Evolutionary conservation across 108 stramenopile species (phyloP).

Genomic region (Fistulifera pelliculosa): DNA sequence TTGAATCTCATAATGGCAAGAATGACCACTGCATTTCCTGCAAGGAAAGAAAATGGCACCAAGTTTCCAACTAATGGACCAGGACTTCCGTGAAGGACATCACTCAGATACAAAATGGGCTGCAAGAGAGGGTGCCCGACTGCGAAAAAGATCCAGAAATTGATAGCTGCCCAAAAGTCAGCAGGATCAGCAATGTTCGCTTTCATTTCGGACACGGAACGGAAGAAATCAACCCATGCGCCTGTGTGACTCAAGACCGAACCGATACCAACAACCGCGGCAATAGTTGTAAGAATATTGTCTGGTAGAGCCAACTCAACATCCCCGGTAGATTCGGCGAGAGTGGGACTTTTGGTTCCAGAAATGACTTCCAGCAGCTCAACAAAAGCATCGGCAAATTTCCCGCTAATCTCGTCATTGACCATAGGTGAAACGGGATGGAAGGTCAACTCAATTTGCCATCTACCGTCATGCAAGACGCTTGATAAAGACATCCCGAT

Average conservation of each 20-base stretch:
- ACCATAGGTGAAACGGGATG: conserved; percentile 73
- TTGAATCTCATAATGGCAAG: conserved; percentile 52
- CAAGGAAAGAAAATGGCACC: conserved; percentile 62
- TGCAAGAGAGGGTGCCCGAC: conserved; percentile 82
- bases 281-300: conserved; percentile 34
- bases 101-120: conserved; percentile 82
- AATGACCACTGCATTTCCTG: conserved; percentile 64
- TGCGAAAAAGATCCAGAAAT: conserved; percentile 93
- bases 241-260: conserved; percentile 54
- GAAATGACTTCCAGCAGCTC: conserved; percentile 52
- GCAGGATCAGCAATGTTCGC: conserved; percentile 50
- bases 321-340: conserved; percentile 9
- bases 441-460: conserved; percentile 69
- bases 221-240: conserved; percentile 61
- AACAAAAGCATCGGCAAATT: conserved; percentile 70
- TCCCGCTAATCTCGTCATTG: conserved; percentile 37
- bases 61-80: conserved; percentile 61
- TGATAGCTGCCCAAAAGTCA: conserved; percentile 73
- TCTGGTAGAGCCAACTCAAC: conserved; percentile 25
- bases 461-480: conserved; percentile 64
- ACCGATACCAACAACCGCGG: conserved; percentile 35
- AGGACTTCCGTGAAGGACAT: conserved; percentile 81
- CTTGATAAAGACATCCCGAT: conserved; percentile 65
- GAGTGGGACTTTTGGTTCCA: background rate
- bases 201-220: conserved; percentile 63